These are phyloP conservation scores for Paramecium bursaria DNA, from an alignment of 73 alveolate genomes.

Conservation along the genomic window DNA sequence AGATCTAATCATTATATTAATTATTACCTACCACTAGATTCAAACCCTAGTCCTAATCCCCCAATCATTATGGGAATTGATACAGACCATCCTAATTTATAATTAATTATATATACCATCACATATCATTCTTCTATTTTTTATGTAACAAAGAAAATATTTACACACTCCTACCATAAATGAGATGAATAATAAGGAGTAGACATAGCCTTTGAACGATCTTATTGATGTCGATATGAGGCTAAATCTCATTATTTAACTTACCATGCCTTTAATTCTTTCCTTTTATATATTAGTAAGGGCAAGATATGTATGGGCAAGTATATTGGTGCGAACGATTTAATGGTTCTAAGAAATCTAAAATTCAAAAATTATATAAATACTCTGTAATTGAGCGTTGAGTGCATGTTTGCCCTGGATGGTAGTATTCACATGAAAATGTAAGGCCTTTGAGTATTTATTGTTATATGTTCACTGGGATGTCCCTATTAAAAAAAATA, in stretches of 20 bases:
- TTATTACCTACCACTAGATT: slow-evolving; percentile 12
- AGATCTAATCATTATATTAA: background rate
- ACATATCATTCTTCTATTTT: background rate
- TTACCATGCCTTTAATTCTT: slow-evolving; percentile 11
- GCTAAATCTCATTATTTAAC: background rate
- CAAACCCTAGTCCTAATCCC: background rate
- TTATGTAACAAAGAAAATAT: background rate
- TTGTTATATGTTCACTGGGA: too few relatives aligned
- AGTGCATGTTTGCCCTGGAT: too few relatives aligned
- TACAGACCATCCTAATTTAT: background rate
- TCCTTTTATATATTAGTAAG: background rate
- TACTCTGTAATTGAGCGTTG: background rate
- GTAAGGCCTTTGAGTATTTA: too few relatives aligned
- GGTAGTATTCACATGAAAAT: too few relatives aligned
- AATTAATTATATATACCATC: too few relatives aligned
- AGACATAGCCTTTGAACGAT: background rate
- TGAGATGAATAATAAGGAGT: background rate
- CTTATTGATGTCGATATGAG: background rate
- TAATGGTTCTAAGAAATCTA: slow-evolving; percentile 18
- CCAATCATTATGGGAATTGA: background rate
- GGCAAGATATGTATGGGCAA: slow-evolving; percentile 33
- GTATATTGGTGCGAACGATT: background rate
- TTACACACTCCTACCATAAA: background rate
- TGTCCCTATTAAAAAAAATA: too few relatives aligned
- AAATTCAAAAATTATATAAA: background rate